A percentile compares a stretch with the other conserved stretches of the same genome.
These are phyloP conservation scores for Nemophila menziesii DNA, from an alignment of 257 asterid species.

Conservation along the genomic window DNA sequence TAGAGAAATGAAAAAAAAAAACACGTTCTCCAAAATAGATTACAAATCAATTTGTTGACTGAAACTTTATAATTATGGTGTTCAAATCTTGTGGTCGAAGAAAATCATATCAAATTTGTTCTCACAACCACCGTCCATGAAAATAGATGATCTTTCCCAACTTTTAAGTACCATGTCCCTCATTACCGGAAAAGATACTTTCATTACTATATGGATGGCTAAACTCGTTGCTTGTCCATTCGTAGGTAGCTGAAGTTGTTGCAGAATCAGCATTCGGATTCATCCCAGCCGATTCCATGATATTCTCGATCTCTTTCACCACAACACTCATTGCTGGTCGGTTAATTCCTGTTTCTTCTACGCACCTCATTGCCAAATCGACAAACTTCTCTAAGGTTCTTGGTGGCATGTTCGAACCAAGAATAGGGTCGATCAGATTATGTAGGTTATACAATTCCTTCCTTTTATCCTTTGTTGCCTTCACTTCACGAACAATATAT, in stretches of 20 bases:
- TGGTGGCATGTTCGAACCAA: constrained; percentile 33
- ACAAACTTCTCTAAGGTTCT: constrained; percentile 56
- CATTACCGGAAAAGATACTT: constrained; percentile 47
- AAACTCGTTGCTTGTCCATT: constrained; percentile 31
- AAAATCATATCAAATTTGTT: not conserved
- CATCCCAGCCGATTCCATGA: constrained; percentile 67
- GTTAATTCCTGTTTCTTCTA: constrained; percentile 36
- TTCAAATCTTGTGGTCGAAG: too few species aligned
- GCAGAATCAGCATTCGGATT: constrained; percentile 74
- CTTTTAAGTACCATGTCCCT: constrained; percentile 24
- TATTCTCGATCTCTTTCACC: constrained; percentile 63
- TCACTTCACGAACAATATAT: constrained; percentile 66
- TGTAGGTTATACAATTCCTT: constrained; percentile 59
- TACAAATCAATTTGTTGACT: too few species aligned
- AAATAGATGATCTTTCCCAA: constrained; percentile 44
- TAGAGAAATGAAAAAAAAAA: too few species aligned
- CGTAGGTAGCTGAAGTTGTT: constrained; percentile 61
- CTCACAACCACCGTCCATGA: too few species aligned
- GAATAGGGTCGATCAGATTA: constrained; percentile 49
- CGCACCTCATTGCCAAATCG: constrained; percentile 61
- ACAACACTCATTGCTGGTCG: constrained; percentile 78
- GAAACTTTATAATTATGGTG: too few species aligned
- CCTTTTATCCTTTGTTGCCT: constrained; percentile 39
- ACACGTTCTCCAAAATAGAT: too few species aligned
- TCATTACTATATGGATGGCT: constrained; percentile 65